Evolutionary conservation across 148 eudicot genomes (phyloP), one percentile per base, ranked within the genome.

Genomic region (Pharnaceum exiguum): DNA sequence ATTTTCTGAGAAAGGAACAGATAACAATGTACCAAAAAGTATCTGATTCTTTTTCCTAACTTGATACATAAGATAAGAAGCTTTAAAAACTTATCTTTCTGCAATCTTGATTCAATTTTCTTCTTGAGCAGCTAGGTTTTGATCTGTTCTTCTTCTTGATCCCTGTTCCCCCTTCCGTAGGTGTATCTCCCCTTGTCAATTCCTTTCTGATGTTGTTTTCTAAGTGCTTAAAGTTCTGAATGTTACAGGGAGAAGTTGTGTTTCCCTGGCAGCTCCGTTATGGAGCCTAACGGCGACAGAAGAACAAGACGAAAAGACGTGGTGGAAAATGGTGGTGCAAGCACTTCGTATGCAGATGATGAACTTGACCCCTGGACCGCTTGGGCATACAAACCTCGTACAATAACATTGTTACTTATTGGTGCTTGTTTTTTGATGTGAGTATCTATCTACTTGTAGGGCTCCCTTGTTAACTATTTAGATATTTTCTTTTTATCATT

Each of bases 341-440:
- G 71, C 49, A 58, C 76, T 67, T 69, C 66, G 62, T 51, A 28
- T 50, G 59, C 40, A 51, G 89, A 74, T 45, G 90, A 83, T 59
- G 96, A 93, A 54, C 72, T 82, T 68, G 99, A 93, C 61, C 99
- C 99, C 12, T 93, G 99, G 99, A 93, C 99, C 26, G 91, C 96
- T 44, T 93, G 96, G 99, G 96, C 96, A 33, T 88, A 89, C 71
- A 88, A 67, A 71, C 99, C 99, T 67, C 99, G 79, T 28, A 89
- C 99, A 17, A 79, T 93, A 24, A 72, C 99, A 19, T 66, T 89
- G 56, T 77, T 93, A 63, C 80, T 93, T 55, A 68, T 89, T 71
- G 99, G 99, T 63, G 95, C 90, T 70, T 88, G 95, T 60, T 63
- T 93, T 60, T 83, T 93, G n/a, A 84, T 93, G 99, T 93, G 74